Conservation (phyloP, 768 basidiomycete genomes). For the Lactifluus rugatus region DNA sequence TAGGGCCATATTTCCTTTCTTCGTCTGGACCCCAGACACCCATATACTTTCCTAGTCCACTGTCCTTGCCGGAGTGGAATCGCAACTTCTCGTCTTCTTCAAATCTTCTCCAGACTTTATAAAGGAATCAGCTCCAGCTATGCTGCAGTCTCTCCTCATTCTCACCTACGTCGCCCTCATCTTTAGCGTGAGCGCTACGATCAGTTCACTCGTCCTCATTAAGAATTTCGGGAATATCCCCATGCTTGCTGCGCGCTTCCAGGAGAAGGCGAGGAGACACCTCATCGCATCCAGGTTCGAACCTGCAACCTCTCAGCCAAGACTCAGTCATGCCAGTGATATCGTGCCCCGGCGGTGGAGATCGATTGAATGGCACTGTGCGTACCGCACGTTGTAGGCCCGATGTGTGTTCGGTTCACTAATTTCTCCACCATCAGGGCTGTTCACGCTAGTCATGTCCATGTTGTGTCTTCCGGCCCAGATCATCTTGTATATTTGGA, state of each 20-base stretch:
- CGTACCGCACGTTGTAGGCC: neutral
- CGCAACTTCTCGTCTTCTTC: conserved; percentile 14
- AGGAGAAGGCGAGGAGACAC: neutral
- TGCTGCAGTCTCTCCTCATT: conserved; percentile 2
- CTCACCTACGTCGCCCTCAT: conserved; percentile 17
- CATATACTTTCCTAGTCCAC: neutral
- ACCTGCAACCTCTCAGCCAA: neutral
- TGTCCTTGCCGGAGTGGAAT: conserved; percentile 14
- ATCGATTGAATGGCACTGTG: conserved; percentile 12
- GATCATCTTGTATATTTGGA: conserved; percentile 15
- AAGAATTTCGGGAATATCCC: conserved; percentile 13
- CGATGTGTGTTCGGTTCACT: neutral
- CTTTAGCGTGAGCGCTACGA: conserved; percentile 17
- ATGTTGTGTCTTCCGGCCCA: conserved; percentile 9
- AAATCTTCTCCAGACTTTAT: neutral
- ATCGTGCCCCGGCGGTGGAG: conserved; percentile 1
- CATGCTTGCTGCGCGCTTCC: neutral
- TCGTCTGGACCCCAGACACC: neutral
- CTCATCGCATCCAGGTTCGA: neutral
- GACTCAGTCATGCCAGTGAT: neutral
- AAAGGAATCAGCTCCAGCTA: neutral
- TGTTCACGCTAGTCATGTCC: conserved; percentile 7
- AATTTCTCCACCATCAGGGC: neutral
- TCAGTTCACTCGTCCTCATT: conserved; percentile 16
- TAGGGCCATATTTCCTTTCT: neutral